Base-by-base conservation (phyloP, 2,329 filamentous ascomycete genomes). In the Aspergillus alliaceus region DNA sequence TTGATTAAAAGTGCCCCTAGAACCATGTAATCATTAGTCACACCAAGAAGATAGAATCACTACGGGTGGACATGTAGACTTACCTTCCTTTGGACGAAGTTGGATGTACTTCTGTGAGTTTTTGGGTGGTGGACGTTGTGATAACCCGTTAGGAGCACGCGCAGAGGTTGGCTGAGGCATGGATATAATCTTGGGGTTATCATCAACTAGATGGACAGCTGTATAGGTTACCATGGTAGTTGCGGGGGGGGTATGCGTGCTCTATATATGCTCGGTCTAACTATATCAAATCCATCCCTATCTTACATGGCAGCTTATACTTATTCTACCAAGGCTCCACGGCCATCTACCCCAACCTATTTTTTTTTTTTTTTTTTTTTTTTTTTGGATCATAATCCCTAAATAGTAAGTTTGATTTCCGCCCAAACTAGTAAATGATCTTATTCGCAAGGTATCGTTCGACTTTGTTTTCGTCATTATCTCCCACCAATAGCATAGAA, bases 51-150 rank as follows among this genome's bases (percentile, higher is more conserved):
- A 18, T 47, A 6, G 12, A 6, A 15, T 7, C 12, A 25, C 1
- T 6, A 14, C 20, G 14, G 12, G 42, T 20, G 18, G 9, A 2
- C 6, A 31, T 29, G 5, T 32, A 14, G 15, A 55, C 53, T 44
- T 9, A 51, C 53, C 53, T 34, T 49, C 35, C 35, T 55, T 55
- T 22, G 53, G 46, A 5, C 53, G 53, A 11, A 55, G 35, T n/a
- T 55, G 34, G 20, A 44, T 42, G 14, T 40, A 51, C 18, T 40
- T 52, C 29, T 52, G 42, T 5, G n/a, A 8, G 1, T 6, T 14
- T 15, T 18, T 25, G n/a, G 15, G 18, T 7, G 42, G 24, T n/a
- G 12, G 14, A 46, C 11, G 24, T 18, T 18, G 44, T 11, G 25
- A 4, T 31, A 8, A 9, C 15, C 25, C 44, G 14, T 31, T 47